Evolutionary conservation across 345 rosid species (phyloP), one percentile per base, ranked within the genome.

Genomic region (Citrus medica): DNA sequence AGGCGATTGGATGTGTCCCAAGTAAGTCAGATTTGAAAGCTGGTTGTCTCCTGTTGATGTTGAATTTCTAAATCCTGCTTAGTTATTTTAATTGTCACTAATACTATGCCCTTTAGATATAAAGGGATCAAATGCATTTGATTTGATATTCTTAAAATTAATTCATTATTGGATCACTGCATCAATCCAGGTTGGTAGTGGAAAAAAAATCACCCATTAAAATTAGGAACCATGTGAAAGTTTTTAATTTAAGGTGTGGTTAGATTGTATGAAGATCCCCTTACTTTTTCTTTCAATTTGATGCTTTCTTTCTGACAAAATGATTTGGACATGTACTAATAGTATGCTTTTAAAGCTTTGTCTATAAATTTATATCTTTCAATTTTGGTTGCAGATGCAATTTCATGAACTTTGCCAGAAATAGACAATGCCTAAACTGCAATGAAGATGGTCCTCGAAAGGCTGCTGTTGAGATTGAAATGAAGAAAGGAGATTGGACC

Each of bases 1-100:
- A 71, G 89, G 94, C 32, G 97, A 90, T 76, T 94, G 98, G 97
- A 86, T 88, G 73, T 92, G 98, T 85, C 84, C 91, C 69, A 90
- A 87, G 97, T 93, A 91, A 91, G 98, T 88, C 53, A 42, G 30
- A 12, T 48, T 63, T 37, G 42, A 74, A 71, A 55, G 46, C 22
- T 75, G 71, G 22, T 48, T 80, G 28, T 71, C 35, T 63, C 27
- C 28, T 48, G 5, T n/a, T 14, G 12, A 76, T 66, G 9, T 35
- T 67, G 65, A 37, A 24, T 32, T 37, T 35, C 51, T 64, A 32
- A 53, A 32, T 67, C 22, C 65, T 69, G n/a, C 17, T 68, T 9
- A 37, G 3, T 80, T 51, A 10, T 80, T 33, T 67, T 63, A 19
- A 74, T 74, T 1, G 37, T 19, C 3, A n/a, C 33, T 16, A 46